Conservation (phyloP, 1,284 basidiomycete species). For the Cryptococcus sp. region DNA sequence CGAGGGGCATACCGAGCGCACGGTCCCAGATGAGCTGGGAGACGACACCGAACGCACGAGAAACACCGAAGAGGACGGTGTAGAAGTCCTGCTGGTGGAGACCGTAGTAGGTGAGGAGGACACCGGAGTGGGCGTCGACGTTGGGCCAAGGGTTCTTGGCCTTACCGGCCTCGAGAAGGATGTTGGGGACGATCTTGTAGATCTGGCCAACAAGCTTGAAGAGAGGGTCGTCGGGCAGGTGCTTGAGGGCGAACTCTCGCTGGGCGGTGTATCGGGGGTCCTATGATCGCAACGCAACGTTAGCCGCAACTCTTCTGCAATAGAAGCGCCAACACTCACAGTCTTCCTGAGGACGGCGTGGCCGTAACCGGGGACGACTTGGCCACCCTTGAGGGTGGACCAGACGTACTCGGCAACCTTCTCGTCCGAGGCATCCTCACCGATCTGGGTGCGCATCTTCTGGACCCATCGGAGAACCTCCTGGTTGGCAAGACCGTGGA, state of each 20-base stretch:
- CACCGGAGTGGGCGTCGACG: conserved; percentile 96
- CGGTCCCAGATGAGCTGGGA: conserved; percentile 94
- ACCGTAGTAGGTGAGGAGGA: conserved; percentile 77
- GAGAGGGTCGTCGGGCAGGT: conserved; percentile 80
- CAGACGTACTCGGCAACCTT: conserved; percentile 90
- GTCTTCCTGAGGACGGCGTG: conserved; percentile 97
- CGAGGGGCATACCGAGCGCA: conserved; percentile 70
- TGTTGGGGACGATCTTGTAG: conserved; percentile 88
- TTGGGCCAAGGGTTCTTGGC: conserved; percentile 80
- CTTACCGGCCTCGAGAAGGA: conserved; percentile 91
- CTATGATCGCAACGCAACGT: conserved; percentile 21
- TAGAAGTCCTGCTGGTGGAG: conserved; percentile 89
- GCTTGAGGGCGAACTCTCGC: conserved; percentile 88
- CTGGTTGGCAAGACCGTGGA: conserved; percentile 95
- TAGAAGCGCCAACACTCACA: conserved; percentile 31
- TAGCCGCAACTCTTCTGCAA: background rate
- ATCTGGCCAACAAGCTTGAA: conserved; percentile 93
- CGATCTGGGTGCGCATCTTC: conserved; percentile 85
- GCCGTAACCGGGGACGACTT: conserved; percentile 92
- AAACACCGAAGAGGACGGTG: conserved; percentile 96
- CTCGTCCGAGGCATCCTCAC: conserved; percentile 77
- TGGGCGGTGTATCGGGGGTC: conserved; percentile 97
- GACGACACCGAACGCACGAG: conserved; percentile 85
- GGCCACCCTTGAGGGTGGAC: conserved; percentile 85
- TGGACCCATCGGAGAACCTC: conserved; percentile 85